These are phyloP conservation scores for Saururus chinensis DNA, from an alignment of 164 flowering plant genomes.

Conservation along the genomic window DNA sequence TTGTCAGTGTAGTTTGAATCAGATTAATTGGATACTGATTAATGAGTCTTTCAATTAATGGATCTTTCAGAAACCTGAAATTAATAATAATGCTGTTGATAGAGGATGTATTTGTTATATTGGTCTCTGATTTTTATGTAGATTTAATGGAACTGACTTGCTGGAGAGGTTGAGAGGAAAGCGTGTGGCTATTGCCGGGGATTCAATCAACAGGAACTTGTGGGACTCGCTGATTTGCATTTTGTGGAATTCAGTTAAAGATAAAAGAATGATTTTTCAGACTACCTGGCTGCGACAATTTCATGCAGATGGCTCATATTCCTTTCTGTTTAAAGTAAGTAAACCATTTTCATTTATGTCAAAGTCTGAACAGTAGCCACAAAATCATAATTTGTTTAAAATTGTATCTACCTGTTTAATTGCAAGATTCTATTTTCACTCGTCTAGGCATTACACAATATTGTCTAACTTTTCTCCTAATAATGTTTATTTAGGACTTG, in stretches of 20 bases:
- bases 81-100: too few relatives aligned
- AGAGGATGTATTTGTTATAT: background rate
- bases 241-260: slow-evolving; percentile 47
- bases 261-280: slow-evolving; percentile 70
- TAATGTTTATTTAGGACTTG: too few relatives aligned
- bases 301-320: slow-evolving; percentile 18
- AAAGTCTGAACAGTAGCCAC: too few relatives aligned
- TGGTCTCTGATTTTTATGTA: slow-evolving; percentile 12
- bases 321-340: background rate
- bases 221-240: slow-evolving; percentile 96
- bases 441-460: too few relatives aligned
- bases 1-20: too few relatives aligned
- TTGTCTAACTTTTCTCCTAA: too few relatives aligned
- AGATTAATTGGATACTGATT: too few relatives aligned
- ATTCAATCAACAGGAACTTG: slow-evolving; percentile 94
- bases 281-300: slow-evolving; percentile 60
- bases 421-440: too few relatives aligned
- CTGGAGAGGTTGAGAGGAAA: slow-evolving; percentile 67
- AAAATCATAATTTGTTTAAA: too few relatives aligned
- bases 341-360: too few relatives aligned
- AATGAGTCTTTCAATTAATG: background rate
- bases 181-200: slow-evolving; percentile 84
- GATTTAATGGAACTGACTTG: slow-evolving; percentile 64
- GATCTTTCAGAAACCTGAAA: too few relatives aligned
- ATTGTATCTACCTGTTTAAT: too few relatives aligned